Evolutionary conservation across 2,329 filamentous ascomycete species (phyloP), one percentile per base, ranked within the genome.

Genomic region (Lachnellula cervina): DNA sequence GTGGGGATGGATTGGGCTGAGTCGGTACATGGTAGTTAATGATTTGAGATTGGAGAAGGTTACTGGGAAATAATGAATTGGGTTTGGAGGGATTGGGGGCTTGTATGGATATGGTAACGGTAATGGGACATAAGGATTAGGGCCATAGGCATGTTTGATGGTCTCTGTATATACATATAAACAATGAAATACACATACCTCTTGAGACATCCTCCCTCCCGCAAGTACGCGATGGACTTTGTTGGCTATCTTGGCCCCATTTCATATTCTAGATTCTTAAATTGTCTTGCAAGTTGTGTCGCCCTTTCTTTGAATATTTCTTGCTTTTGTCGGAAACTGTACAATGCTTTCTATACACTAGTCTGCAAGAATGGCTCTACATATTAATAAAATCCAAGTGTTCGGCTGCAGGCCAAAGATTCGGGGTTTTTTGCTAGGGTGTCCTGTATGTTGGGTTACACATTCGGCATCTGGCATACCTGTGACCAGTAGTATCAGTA

Each of bases 11-110:
- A 96, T 99, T 68, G 80, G 83, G 0, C 70, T 96, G 55, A 94
- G 91, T 67, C 80, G 94, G 58, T 99, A 97, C 74, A 97, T 99
- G 94, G 81, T 91, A 55, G 81, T 97, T 34, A 99, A 99, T 72
- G 92, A 97, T 70, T 70, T 99, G 72, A 80, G 77, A 68, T 77
- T 78, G 66, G 83, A 82, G 70, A 80, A 78, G 64, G 64, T 77
- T 51, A 60, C 52, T 5, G 55, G 44, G 16, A 48, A 50, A 51
- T 48, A 32, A 57, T 47, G 8, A 17, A 28, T 45, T 28, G 40
- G 44, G 3, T 50, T 49, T 53, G 44, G 19, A 16, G 28, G 40
- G 34, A 49, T 34, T n/a, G 25, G 46, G 50, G 32, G 16, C 23
- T 48, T 32, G 16, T 17, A 54, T 38, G 34, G 9, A 53, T 52